Evolutionary conservation across 2,329 filamentous ascomycete genomes (phyloP).

Genomic region (Akanthomyces dipterigenus): DNA sequence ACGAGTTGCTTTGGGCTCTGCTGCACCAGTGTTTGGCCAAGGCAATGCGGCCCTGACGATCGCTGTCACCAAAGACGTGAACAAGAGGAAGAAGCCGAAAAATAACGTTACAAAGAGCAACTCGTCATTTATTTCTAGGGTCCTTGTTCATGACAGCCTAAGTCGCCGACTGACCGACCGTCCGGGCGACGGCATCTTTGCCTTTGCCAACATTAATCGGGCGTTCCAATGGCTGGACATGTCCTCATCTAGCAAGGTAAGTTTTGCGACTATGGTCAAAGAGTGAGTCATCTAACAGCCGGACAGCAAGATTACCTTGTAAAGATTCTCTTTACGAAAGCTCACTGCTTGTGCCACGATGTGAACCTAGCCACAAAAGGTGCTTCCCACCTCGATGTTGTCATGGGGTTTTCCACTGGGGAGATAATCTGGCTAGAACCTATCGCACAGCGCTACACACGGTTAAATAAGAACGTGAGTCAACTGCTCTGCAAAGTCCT

Average conservation of each 20-base stretch:
- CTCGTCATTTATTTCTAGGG: constrained; percentile 95
- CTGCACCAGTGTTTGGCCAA: constrained; percentile 71
- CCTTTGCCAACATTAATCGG: constrained; percentile 91
- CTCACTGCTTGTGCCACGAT: constrained; percentile 91
- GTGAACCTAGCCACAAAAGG: constrained; percentile 80
- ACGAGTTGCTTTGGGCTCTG: constrained; percentile 31
- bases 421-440: constrained; percentile 99
- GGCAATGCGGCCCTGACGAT: constrained; percentile 68
- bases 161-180: constrained; percentile 75
- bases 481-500: background rate
- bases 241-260: constrained; percentile 62
- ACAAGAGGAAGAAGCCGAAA: constrained; percentile 88
- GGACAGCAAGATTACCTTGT: constrained; percentile 76
- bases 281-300: background rate
- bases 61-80: constrained; percentile 60
- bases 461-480: constrained; percentile 87
- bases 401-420: constrained; percentile 92
- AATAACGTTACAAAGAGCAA: constrained; percentile 98
- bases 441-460: constrained; percentile 88
- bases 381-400: constrained; percentile 73
- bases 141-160: constrained; percentile 80
- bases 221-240: constrained; percentile 96
- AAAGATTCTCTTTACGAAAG: constrained; percentile 95
- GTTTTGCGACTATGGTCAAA: background rate
- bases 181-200: constrained; percentile 71